Evolutionary conservation across 2,329 filamentous ascomycete species (phyloP).

Genomic region (Hypoxylon sp.): DNA sequence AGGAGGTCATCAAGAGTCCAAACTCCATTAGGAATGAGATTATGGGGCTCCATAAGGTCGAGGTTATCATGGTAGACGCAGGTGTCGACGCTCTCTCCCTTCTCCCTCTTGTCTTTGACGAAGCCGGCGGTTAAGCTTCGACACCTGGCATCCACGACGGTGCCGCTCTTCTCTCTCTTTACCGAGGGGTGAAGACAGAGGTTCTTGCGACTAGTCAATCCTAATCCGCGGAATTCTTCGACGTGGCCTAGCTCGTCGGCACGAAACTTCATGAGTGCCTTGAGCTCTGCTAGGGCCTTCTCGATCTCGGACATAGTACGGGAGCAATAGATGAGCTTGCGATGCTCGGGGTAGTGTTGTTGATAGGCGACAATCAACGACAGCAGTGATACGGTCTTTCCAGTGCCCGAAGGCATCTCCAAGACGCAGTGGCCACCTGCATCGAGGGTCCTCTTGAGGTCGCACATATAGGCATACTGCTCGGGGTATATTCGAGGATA

Average conservation of each 20-base stretch:
- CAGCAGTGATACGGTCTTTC: constrained; percentile 94
- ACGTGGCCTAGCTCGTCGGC: constrained; percentile 87
- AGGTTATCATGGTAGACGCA: constrained; percentile 99
- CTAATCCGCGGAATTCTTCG: constrained; percentile 93
- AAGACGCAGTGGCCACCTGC: constrained; percentile 94
- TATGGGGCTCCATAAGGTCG: constrained; percentile 93
- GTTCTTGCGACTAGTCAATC: constrained; percentile 96
- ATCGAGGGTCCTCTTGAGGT: constrained; percentile 90
- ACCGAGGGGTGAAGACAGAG: constrained; percentile 96
- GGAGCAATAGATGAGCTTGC: constrained; percentile 98
- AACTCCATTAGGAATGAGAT: constrained; percentile 91
- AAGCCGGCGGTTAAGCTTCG: constrained; percentile 96
- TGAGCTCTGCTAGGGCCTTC: constrained; percentile 92
- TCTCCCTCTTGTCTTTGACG: constrained; percentile 96
- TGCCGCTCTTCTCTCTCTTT: constrained; percentile 94
- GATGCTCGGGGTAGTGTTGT: constrained; percentile 89
- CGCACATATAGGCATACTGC: constrained; percentile 85
- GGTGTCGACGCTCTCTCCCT: constrained; percentile 91
- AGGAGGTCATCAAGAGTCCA: constrained; percentile 94
- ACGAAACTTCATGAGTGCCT: constrained; percentile 94
- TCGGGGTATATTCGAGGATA: constrained; percentile 64
- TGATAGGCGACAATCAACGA: constrained; percentile 98
- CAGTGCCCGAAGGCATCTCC: constrained; percentile 98
- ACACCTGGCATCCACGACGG: constrained; percentile 94
- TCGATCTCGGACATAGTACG: constrained; percentile 99